These are phyloP conservation scores for Cryptococcus sp. DNA, from an alignment of 1,284 basidiomycete genomes.

Conservation along the genomic window DNA sequence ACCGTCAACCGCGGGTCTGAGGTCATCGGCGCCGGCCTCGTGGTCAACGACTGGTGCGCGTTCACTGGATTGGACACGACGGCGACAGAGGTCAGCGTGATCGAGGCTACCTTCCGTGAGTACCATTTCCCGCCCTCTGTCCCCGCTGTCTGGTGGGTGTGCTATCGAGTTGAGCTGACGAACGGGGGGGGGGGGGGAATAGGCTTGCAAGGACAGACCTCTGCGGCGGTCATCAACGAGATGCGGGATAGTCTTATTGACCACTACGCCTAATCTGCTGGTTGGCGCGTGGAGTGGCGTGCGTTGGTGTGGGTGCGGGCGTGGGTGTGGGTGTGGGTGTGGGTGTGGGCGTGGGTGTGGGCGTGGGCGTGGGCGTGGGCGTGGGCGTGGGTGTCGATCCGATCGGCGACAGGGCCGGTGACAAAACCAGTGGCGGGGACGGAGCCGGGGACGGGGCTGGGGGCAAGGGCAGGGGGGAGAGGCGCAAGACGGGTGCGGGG, in stretches of 20 bases:
- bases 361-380: too few species aligned
- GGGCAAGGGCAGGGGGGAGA: too few species aligned
- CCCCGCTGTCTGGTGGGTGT: background rate
- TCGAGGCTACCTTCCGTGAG: constrained; percentile 94
- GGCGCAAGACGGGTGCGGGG: too few species aligned
- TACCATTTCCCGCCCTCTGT: constrained; percentile 8
- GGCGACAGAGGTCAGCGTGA: constrained; percentile 96
- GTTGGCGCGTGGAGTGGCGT: too few species aligned
- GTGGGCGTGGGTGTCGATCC: background rate
- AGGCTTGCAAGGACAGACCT: constrained; percentile 86
- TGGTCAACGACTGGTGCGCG: constrained; percentile 99
- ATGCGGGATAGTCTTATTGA: constrained; percentile 93
- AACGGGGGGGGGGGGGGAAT: constrained; percentile 9
- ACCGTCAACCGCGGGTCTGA: constrained; percentile 98
- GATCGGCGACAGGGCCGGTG: background rate
- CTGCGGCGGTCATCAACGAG: constrained; percentile 82
- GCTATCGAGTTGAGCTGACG: background rate
- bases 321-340: too few species aligned
- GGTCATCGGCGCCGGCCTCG: constrained; percentile 93
- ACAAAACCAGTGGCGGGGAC: too few species aligned
- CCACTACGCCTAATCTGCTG: constrained; percentile 71
- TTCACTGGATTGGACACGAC: constrained; percentile 96
- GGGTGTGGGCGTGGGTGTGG: too few species aligned
- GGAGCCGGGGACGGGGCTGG: background rate
- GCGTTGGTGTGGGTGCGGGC: background rate